These are phyloP conservation scores for Phoma sp. DNA, from an alignment of 2,329 filamentous ascomycete genomes.

Conservation along the genomic window DNA sequence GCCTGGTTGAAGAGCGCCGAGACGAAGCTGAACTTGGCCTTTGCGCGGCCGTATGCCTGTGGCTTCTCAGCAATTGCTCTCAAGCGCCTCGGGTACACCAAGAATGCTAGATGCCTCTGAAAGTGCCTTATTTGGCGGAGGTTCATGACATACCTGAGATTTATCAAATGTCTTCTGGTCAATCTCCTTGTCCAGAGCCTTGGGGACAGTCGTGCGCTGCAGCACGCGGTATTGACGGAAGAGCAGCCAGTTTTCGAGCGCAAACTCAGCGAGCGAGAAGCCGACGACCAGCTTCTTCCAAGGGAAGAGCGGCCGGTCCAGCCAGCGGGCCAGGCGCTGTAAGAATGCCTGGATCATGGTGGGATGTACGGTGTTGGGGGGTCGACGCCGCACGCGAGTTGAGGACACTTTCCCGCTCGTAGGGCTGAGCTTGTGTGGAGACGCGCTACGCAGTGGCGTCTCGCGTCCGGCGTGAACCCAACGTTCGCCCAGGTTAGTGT, in stretches of 20 bases:
- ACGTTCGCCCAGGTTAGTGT: background rate
- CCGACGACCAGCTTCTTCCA: constrained; percentile 97
- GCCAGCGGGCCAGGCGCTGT: constrained; percentile 77
- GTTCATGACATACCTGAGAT: constrained; percentile 77
- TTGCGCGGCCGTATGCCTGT: constrained; percentile 88
- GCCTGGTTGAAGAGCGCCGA: constrained; percentile 83
- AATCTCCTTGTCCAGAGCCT: constrained; percentile 87
- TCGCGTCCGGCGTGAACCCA: background rate
- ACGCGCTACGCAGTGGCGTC: constrained; percentile 8
- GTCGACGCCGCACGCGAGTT: constrained; percentile 26
- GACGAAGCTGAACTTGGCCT: constrained; percentile 87
- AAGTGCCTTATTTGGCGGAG: background rate
- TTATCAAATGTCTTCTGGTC: constrained; percentile 92
- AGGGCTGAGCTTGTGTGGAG: constrained; percentile 24
- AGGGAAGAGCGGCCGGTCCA: constrained; percentile 91
- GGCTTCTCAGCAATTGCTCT: constrained; percentile 23
- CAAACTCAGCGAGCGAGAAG: constrained; percentile 90
- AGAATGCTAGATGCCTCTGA: background rate
- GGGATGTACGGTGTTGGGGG: constrained; percentile 9
- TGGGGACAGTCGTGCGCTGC: constrained; percentile 79
- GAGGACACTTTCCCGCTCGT: constrained; percentile 31
- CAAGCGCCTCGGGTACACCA: too few species aligned
- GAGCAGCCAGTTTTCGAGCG: constrained; percentile 88
- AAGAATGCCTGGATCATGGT: constrained; percentile 49
- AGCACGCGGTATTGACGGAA: constrained; percentile 89